These are phyloP conservation scores for Phoenix roebelenii DNA, from an alignment of 176 grass and related monocot genomes.

Conservation along the genomic window DNA sequence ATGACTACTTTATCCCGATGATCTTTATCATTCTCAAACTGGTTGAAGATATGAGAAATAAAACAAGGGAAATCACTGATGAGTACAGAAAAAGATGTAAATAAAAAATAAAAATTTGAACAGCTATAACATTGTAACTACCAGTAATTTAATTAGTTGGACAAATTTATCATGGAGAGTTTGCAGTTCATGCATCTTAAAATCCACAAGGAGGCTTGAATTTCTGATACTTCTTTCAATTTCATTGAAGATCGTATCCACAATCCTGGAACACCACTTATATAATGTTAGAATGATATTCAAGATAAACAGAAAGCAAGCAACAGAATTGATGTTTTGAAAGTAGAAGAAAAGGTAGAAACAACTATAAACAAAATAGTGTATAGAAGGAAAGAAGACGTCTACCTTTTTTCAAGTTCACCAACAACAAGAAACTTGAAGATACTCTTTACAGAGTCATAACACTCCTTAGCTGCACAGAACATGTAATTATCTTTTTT, in stretches of 20 bases:
- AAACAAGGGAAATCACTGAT: slow-evolving; percentile 3
- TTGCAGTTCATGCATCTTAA: slow-evolving; percentile 64
- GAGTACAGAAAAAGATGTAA: neutral
- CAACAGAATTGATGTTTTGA: no score
- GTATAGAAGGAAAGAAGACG: slow-evolving; percentile 12
- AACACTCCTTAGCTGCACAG: slow-evolving; percentile 70
- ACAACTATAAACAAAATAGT: neutral
- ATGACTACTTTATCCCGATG: slow-evolving; percentile 55
- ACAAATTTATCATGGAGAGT: slow-evolving; percentile 48
- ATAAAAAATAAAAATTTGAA: slow-evolving; percentile 6
- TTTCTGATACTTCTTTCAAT: slow-evolving; percentile 61
- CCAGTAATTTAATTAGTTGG: slow-evolving; percentile 58
- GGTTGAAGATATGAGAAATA: slow-evolving; percentile 19
- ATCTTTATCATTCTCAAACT: slow-evolving; percentile 63
- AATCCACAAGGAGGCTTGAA: slow-evolving; percentile 56
- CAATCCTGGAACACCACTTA: slow-evolving; percentile 49
- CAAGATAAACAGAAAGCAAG: slow-evolving; percentile 1
- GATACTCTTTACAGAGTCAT: slow-evolving; percentile 52
- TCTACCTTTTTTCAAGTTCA: slow-evolving; percentile 63
- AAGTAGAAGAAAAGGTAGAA: slow-evolving; percentile 1
- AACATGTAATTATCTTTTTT: slow-evolving; percentile 82
- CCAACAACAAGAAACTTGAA: slow-evolving; percentile 55
- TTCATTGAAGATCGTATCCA: slow-evolving; percentile 48
- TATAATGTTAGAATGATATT: slow-evolving; percentile 1
- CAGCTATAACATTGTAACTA: slow-evolving; percentile 30